Percentiles rank a stretch among this genome's conserved stretches.
phyloP scores from a whole-genome alignment of 345 rosid species.

The Turritis glabra region DNA sequence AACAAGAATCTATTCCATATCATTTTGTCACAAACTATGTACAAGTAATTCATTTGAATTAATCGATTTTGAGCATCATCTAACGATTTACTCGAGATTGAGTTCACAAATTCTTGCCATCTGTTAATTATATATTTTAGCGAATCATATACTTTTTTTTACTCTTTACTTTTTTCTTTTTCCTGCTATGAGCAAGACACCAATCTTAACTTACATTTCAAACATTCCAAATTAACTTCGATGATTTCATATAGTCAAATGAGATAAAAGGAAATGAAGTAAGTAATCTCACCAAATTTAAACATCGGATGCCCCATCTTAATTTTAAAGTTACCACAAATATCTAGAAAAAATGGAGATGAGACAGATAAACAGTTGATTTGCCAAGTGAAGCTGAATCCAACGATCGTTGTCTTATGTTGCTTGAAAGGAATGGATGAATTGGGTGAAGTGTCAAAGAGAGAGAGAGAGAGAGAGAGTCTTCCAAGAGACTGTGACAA shows the following conservation, averaged over 20 bases:
- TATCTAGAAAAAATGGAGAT: background rate
- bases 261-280: background rate
- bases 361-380: slow-evolving; percentile 7
- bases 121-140: background rate
- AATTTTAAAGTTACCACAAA: slow-evolving; percentile 21
- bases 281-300: background rate
- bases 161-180: background rate
- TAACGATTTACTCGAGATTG: background rate
- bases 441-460: slow-evolving; percentile 37
- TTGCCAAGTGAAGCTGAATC: slow-evolving; percentile 23
- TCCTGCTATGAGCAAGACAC: slow-evolving; percentile 13
- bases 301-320: slow-evolving; percentile 27
- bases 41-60: background rate
- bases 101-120: background rate
- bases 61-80: background rate
- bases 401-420: slow-evolving; percentile 34
- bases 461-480: slow-evolving; percentile 23
- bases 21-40: background rate
- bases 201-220: slow-evolving; percentile 12
- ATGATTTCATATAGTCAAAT: background rate
- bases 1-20: background rate
- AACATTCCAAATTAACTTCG: slow-evolving; percentile 11
- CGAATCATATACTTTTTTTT: background rate
- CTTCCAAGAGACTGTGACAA: slow-evolving; percentile 32
- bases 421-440: slow-evolving; percentile 41